phyloP scores from a whole-genome alignment of 2,329 filamentous ascomycete species.

The Penicillium aurantiogriseum region DNA sequence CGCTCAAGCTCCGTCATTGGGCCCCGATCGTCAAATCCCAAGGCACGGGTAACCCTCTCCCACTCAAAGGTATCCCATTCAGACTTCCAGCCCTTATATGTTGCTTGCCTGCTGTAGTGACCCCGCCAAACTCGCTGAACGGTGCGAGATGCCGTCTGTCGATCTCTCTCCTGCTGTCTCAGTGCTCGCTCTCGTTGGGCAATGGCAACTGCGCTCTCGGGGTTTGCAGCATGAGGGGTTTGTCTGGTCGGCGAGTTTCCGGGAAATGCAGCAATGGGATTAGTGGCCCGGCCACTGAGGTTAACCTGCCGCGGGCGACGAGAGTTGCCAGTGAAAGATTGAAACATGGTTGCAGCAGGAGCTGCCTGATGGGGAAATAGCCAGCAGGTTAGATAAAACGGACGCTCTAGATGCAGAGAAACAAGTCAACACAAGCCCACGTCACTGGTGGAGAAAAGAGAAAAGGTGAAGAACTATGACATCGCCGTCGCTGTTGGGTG shows the following conservation, averaged over 20 bases:
- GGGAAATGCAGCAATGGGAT: constrained; percentile 69
- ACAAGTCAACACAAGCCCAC: constrained; percentile 22
- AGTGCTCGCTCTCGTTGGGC: constrained; percentile 82
- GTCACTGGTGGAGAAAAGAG: constrained; percentile 6
- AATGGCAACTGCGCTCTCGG: constrained; percentile 75
- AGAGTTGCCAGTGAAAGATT: constrained; percentile 84
- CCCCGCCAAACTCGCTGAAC: constrained; percentile 85
- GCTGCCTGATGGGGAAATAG: constrained; percentile 4
- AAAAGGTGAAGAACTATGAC: constrained; percentile 28
- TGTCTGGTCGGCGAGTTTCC: constrained; percentile 51
- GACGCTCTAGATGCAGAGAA: constrained; percentile 15
- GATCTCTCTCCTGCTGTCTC: constrained; percentile 77
- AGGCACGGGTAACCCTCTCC: constrained; percentile 32
- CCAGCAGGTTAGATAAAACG: constrained; percentile 1
- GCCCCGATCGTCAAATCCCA: constrained; percentile 1
- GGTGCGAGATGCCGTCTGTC: constrained; percentile 67
- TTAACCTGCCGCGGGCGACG: constrained; percentile 89
- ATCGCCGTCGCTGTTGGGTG: constrained; percentile 17
- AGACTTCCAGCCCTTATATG: constrained; percentile 58
- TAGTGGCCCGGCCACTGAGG: constrained; percentile 77
- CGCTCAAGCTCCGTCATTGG: constrained; percentile 2
- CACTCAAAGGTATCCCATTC: constrained; percentile 63
- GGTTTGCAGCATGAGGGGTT: constrained; percentile 57
- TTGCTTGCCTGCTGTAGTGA: constrained; percentile 59
- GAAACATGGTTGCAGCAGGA: constrained; percentile 64